Conservation (phyloP, 768 basidiomycete genomes). For the Boletus pseudopeckii region DNA sequence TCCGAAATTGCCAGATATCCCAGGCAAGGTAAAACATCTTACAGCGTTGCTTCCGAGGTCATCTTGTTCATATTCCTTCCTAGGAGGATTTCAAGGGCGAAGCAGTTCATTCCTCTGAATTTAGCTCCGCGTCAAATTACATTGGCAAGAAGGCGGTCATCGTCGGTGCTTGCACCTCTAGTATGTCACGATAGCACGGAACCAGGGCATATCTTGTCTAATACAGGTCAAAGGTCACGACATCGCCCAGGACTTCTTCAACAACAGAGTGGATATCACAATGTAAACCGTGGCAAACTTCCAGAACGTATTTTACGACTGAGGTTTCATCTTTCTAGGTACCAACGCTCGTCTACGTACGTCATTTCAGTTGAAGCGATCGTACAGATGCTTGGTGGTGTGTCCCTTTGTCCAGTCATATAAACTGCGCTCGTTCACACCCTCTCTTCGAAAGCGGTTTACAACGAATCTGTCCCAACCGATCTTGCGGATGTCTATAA, state of each 20-base stretch:
- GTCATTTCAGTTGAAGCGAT: conserved; percentile 16
- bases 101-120: conserved; percentile 49
- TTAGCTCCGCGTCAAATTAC: conserved; percentile 46
- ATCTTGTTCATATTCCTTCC: background rate
- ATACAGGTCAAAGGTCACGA: conserved; percentile 31
- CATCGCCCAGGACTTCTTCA: conserved; percentile 35
- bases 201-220: background rate
- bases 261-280: conserved; percentile 30
- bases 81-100: conserved; percentile 54
- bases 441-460: conserved; percentile 5
- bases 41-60: background rate
- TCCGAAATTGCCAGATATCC: conserved; percentile 44
- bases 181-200: conserved; percentile 25
- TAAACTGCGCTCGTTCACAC: background rate
- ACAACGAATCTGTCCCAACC: conserved; percentile 20
- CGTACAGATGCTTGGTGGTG: conserved; percentile 9
- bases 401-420: background rate
- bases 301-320: background rate
- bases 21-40: conserved; percentile 35
- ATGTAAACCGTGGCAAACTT: conserved; percentile 12
- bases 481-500: conserved; percentile 22
- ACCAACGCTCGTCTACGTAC: conserved; percentile 25
- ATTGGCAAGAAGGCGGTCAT: conserved; percentile 63
- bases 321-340: conserved; percentile 8
- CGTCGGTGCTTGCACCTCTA: conserved; percentile 67